Conservation (phyloP, 1,284 basidiomycete species). For the Sanghuangporus sanghuang region DNA sequence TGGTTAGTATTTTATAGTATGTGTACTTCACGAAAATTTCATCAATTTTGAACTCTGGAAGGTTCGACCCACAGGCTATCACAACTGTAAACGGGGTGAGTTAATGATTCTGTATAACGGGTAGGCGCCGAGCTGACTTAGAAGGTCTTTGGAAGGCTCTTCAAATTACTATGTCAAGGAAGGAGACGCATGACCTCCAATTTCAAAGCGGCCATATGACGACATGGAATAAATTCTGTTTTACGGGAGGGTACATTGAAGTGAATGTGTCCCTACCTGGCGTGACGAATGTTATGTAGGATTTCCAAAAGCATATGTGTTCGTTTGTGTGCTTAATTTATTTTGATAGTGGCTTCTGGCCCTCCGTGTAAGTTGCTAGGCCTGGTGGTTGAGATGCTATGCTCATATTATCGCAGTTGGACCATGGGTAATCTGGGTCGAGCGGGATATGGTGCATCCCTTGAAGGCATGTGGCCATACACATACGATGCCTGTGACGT, state of each 20-base stretch:
- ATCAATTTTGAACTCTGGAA: constrained; percentile 39
- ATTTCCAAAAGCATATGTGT: background rate
- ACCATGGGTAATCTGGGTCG: constrained; percentile 47
- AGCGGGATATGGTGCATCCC: constrained; percentile 43
- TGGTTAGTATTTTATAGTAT: constrained; percentile 35
- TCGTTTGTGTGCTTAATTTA: background rate
- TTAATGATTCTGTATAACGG: background rate
- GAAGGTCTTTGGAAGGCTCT: background rate
- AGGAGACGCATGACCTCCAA: constrained; percentile 41
- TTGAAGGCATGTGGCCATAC: constrained; percentile 64
- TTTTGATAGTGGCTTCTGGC: constrained; percentile 36
- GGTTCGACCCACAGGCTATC: constrained; percentile 53
- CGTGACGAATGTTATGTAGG: constrained; percentile 22
- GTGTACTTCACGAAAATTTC: background rate
- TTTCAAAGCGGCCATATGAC: constrained; percentile 44
- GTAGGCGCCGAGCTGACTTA: background rate
- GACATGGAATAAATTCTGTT: constrained; percentile 59
- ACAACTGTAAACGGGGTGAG: constrained; percentile 44
- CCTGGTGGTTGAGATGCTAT: background rate
- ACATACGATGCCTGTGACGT: constrained; percentile 72
- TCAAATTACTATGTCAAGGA: constrained; percentile 29
- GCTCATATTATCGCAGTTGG: constrained; percentile 29
- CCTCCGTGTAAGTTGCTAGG: constrained; percentile 26
- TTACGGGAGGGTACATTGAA: constrained; percentile 49
- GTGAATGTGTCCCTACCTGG: constrained; percentile 31